Evolutionary conservation across 306 rosid genomes (phyloP), one percentile per base, ranked within the genome.

Genomic region (Crotalaria pallida): DNA sequence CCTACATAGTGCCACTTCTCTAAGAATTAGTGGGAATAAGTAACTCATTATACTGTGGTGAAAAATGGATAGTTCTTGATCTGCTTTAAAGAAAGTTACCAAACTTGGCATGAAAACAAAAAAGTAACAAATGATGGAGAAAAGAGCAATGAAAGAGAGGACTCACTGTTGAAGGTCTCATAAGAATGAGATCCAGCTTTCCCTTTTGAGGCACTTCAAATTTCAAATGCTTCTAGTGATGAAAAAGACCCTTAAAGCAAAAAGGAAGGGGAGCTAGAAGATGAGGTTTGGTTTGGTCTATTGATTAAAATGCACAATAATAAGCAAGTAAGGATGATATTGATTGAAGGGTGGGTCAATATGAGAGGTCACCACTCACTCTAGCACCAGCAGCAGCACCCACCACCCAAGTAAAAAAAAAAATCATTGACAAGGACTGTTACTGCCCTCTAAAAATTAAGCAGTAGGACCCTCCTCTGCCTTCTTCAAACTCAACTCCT

Each of bases 401-500:
- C n/a, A 38, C 58, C 73, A 85, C 67, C 83, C 76, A 76, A 72
- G 81, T 71, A 77, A 80, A 72, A 81, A 88, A 67, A 77, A 80
- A 72, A 81, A 88, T 88, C 86, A 86, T 82, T 88, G 89, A 84
- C 43, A 65, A 67, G 49, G 77, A 82, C 91, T 83, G 80, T 83
- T 79, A 73, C 69, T 85, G 88, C 87, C 84, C 77, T 71, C 88
- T 69, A 85, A 88, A 86, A 82, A 65, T 50, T 73, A 51, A 69
- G 82, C 86, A 77, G 77, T 80, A 79, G 90, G 90, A 38, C 86
- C 89, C 87, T 33, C 68, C 49, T 40, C 1, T 61, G 75, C 66
- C n/a, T 73, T 61, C 70, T 72, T 69, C 58, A 81, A 81, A 69
- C 81, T 38, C 44, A 31, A 31, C n/a, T 52, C 72, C 74, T 75